Base-by-base conservation (phyloP, 306 rosid genomes). In the Dalbergia cultrata region DNA sequence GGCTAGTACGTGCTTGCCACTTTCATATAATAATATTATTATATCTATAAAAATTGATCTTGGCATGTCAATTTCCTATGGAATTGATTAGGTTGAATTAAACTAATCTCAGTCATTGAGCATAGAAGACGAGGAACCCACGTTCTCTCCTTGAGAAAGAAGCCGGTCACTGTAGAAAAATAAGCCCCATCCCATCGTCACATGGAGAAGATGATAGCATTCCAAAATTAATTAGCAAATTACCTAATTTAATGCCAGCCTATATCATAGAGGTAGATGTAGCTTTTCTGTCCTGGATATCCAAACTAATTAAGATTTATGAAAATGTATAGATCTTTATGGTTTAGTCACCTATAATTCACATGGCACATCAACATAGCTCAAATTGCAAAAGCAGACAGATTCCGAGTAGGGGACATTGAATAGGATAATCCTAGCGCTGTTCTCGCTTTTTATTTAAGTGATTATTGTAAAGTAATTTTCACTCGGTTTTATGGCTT, bases 131-230 rank as follows among this genome's bases (percentile, higher is more conserved):
- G 33, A 64, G 60, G 80, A 21, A 56, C 68, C 70, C 85, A 60
- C 82, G 68, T 70, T 70, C 65, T 78, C 54, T 63, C 26, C 73
- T 70, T 41, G 60, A 65, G 54, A 67, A 59, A 18, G 10, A 63
- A 56, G 17, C 66, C 70, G 39, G 37, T 2, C 47, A 14, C 8
- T 18, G 17, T 39, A 21, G 69, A 77, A 82, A 59, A 56, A 14
- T 16, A 44, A 18, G 52, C 43, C 61, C 5, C 50, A 2, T 54
- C 43, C 64, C 64, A 26, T 74, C 39, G 68, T 82, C 67, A 78
- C 47, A 63, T 54, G 33, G 10, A 34, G n/a, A 61, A 22, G 8
- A 45, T 41, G 33, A 49, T 70, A 37, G 4, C 26, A 58, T 69
- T 61, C 37, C 31, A 69, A 61, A 26, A 19, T 60, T 69, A 26